These are phyloP conservation scores for Hansenula sp. DNA, from an alignment of 1,139 yeast genomes.

Conservation along the genomic window DNA sequence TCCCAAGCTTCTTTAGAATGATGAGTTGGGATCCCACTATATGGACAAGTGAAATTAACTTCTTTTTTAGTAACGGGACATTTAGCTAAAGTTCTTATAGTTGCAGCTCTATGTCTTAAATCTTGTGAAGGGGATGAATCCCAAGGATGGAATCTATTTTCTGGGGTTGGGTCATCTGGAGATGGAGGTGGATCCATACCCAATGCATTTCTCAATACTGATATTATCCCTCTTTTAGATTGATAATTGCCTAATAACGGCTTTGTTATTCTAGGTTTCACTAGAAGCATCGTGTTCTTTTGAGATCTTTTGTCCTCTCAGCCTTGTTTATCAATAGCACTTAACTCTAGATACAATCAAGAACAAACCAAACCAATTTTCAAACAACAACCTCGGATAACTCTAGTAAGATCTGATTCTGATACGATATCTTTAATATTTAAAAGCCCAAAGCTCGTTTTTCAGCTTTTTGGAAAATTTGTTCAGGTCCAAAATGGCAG, in stretches of 20 bases:
- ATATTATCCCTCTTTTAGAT: conserved; percentile 32
- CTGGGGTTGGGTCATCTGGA: conserved; percentile 59
- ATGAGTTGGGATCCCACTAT: conserved; percentile 95
- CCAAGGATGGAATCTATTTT: conserved; percentile 77
- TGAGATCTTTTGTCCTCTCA: no score
- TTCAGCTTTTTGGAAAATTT: neutral
- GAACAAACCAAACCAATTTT: no score
- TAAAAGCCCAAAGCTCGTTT: no score
- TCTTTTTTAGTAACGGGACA: conserved; percentile 88
- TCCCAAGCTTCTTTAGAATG: conserved; percentile 90
- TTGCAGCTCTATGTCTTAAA: conserved; percentile 86
- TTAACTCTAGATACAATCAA: no score
- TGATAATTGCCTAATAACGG: neutral
- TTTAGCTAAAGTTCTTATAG: conserved; percentile 78
- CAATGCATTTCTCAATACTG: conserved; percentile 50
- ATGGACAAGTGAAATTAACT: conserved; percentile 85
- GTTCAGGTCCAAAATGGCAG: neutral
- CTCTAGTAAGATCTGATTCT: no score
- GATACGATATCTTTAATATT: no score
- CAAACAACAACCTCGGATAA: no score
- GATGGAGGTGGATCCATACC: conserved; percentile 63
- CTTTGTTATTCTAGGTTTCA: neutral
- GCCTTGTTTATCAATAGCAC: no score
- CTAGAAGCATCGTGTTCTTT: neutral
- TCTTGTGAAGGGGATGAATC: conserved; percentile 90